Evolutionary conservation across 495 filamentous ascomycete species (phyloP).

Genomic region (Aspergillus cavernicola): DNA sequence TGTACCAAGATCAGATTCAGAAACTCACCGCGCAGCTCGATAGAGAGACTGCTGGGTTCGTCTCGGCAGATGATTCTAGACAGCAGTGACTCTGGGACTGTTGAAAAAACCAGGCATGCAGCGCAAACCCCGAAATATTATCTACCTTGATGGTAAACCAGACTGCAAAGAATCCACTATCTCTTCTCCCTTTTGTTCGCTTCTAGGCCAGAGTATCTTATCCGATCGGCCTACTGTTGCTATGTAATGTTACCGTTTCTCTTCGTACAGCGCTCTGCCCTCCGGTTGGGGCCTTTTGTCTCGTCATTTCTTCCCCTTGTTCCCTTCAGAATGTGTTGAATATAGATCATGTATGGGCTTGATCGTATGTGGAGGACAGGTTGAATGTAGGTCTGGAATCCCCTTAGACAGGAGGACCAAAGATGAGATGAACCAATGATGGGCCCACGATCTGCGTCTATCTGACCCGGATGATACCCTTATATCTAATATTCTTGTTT

Average conservation of each 20-base stretch:
- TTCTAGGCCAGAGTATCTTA: constrained; percentile 8
- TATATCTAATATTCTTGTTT: constrained; percentile 10
- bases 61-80: neutral
- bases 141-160: constrained; percentile 3
- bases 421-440: too few relatives aligned
- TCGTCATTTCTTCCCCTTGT: constrained; percentile 6
- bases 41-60: neutral
- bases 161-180: constrained; percentile 2
- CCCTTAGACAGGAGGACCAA: constrained; percentile 5
- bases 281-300: neutral
- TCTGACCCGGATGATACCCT: constrained; percentile 2
- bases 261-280: constrained; percentile 4
- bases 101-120: neutral
- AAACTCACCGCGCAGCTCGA: constrained; percentile 9
- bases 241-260: constrained; percentile 19
- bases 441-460: neutral
- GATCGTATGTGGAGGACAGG: constrained; percentile 12
- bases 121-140: neutral
- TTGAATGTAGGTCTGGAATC: constrained; percentile 18
- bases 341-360: constrained; percentile 25
- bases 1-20: constrained; percentile 16
- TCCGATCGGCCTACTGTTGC: constrained; percentile 6
- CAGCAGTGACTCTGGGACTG: neutral
- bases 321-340: constrained; percentile 14
- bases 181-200: neutral